phyloP scores from a whole-genome alignment of 345 rosid species.

The Cardamine occulta region DNA sequence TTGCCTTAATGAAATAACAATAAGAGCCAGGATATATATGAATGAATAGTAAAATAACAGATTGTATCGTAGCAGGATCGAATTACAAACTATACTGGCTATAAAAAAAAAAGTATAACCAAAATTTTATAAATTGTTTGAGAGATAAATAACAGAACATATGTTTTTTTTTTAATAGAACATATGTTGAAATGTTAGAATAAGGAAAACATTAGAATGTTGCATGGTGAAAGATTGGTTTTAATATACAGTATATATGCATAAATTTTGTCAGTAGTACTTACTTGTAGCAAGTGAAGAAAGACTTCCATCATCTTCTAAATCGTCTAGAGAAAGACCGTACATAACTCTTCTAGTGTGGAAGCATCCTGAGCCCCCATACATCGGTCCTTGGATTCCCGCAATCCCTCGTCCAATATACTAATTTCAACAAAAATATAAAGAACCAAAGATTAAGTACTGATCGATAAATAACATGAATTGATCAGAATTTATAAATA shows the following conservation, averaged over 20 bases:
- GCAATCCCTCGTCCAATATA: constrained; percentile 37
- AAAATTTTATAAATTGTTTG: neutral
- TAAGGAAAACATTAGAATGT: neutral
- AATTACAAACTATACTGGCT: too few relatives aligned
- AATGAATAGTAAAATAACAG: neutral
- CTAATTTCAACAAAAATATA: constrained; percentile 18
- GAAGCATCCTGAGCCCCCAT: constrained; percentile 58
- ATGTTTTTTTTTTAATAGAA: neutral
- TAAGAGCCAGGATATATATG: neutral
- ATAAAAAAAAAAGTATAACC: neutral
- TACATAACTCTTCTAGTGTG: constrained; percentile 63
- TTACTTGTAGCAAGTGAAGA: constrained; percentile 21
- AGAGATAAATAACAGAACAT: neutral
- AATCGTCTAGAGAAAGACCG: constrained; percentile 46
- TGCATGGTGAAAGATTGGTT: neutral
- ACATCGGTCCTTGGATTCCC: constrained; percentile 58
- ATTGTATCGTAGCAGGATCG: neutral
- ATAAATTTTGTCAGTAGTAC: neutral
- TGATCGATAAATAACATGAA: neutral
- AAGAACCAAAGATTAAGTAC: neutral
- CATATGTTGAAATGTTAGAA: neutral
- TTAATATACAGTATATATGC: neutral
- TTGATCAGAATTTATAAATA: neutral
- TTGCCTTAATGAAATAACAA: constrained; percentile 23
- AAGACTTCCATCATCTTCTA: constrained; percentile 18